Evolutionary conservation across 768 basidiomycete genomes (phyloP), one percentile per base, ranked within the genome.

Genomic region (Pulveroboletus sp.): DNA sequence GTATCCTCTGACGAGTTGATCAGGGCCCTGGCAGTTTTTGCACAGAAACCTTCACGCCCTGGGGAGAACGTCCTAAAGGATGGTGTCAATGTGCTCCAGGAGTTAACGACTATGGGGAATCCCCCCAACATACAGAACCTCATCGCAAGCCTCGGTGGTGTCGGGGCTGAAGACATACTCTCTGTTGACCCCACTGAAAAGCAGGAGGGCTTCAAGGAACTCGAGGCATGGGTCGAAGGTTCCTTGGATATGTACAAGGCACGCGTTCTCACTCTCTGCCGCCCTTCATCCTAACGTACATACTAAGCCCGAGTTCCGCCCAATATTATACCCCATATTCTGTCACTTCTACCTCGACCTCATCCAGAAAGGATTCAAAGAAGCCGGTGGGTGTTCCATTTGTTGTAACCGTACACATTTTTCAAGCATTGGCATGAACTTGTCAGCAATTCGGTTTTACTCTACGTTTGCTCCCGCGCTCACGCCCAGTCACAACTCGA

Each of bases 311-410:
- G 94, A 99, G 69, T 88, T 99, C 59, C 79, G 89, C 39, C 93
- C 91, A 39, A 86, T 99, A 32, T 71, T 96, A 14, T 96, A 93
- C 63, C 96, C 96, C 3, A 89, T 99, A 54, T 98, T 97, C 65
- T 92, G 89, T 43, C 93, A 99, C 69, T 97, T 97, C 65, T 97
- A 95, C 67, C 76, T 99, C 28, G 95, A 97, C 66, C 78, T 99
- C 43, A 83, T 98, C 41, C 86, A 93, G 59, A 83, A 85, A 44
- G 93, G 91, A 9, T 92, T 89, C 68, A 85, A 88, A 63, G 88
- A 91, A 63, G 88, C 93, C 56, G 94, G 94, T 87, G 64, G 55
- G 84, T 70, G 43, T 17, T 38, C 28, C 42, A 4, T 40, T 39
- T 36, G 21, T 39, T 39, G 8, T 28, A 42, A 46, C 40, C 28